Evolutionary conservation across 2,329 filamentous ascomycete genomes (phyloP), one percentile per base, ranked within the genome.

Genomic region (Amylocarpus encephaloides): DNA sequence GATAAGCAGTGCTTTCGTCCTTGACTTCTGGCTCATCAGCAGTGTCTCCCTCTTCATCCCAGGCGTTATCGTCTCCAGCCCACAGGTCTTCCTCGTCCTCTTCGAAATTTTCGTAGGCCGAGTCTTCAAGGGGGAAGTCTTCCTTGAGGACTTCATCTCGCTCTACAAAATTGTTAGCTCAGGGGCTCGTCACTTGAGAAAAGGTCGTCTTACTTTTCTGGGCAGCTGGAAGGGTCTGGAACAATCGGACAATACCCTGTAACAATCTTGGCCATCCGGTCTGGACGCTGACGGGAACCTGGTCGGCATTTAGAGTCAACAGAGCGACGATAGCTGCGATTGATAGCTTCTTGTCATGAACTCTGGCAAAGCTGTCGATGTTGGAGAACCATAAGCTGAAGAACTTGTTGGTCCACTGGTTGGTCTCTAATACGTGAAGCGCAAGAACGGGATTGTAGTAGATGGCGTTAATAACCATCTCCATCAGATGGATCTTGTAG

Each of bases 331-430:
- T 97, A 42, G 91, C 92, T 15, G 91, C 88, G 62, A 98, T 96
- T 55, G 89, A 96, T 22, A 98, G 77, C 76, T 96, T 98, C 80
- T 98, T 98, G 74, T 98, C 93, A 67, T 98, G 93, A 2, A 98
- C 93, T 38, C 93, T 81, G 46, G 82, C 87, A 72, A 98, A 97
- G 63, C 82, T 85, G 55, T 95, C 86, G 73, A 98, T 98, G 71
- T 85, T 94, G 38, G 88, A 88, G 69, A 98, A 98, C 93, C 93
- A 98, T 52, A 94, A 74, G 70, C 88, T 95, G 75, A 98, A 98
- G 73, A 98, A 98, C 66, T 94, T 94, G 72, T 97, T 97, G 6
- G 93, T 97, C 92, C 91, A 96, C 53, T 82, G 85, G 64, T 94
- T 92, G 47, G 77, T 73, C 72, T 98, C 93, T n/a, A 98, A 78